These are phyloP conservation scores for Microbotryomycetes sp. DNA, from an alignment of 1,284 basidiomycete species.

Conservation along the genomic window DNA sequence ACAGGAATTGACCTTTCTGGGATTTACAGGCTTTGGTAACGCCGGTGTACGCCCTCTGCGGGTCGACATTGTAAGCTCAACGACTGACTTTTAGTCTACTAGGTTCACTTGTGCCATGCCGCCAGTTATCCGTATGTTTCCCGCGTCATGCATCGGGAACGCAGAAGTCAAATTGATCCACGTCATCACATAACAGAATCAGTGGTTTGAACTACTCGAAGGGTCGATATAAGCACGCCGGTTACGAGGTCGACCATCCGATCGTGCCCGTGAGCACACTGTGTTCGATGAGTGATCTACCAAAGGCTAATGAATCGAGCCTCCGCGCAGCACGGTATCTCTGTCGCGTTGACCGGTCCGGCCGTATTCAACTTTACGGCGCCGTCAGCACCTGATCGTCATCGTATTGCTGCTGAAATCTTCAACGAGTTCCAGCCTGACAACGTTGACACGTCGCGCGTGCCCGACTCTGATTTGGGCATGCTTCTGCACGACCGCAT, in stretches of 20 bases:
- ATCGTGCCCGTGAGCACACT: constrained; percentile 73
- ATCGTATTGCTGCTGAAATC: constrained; percentile 78
- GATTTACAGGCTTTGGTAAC: constrained; percentile 16
- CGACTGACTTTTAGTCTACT: background rate
- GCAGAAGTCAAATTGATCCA: constrained; percentile 40
- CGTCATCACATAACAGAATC: constrained; percentile 44
- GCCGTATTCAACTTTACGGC: constrained; percentile 87
- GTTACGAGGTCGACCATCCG: constrained; percentile 62
- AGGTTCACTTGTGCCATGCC: background rate
- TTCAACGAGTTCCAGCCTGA: constrained; percentile 58
- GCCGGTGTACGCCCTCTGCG: constrained; percentile 4
- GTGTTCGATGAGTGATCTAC: too few species aligned
- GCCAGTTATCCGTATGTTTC: background rate
- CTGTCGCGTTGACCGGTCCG: constrained; percentile 81
- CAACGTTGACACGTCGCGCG: constrained; percentile 53
- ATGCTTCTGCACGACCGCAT: constrained; percentile 78
- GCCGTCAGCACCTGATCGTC: constrained; percentile 79
- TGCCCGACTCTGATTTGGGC: constrained; percentile 77
- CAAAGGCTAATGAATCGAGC: too few species aligned
- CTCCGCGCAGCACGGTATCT: constrained; percentile 40
- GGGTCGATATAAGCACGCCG: constrained; percentile 50
- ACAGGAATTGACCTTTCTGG: background rate
- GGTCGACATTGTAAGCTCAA: too few species aligned
- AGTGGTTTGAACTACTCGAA: constrained; percentile 72
- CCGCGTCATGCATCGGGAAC: constrained; percentile 60